These are phyloP conservation scores for Prunus dulcis DNA, from an alignment of 306 rosid species.

Conservation along the genomic window DNA sequence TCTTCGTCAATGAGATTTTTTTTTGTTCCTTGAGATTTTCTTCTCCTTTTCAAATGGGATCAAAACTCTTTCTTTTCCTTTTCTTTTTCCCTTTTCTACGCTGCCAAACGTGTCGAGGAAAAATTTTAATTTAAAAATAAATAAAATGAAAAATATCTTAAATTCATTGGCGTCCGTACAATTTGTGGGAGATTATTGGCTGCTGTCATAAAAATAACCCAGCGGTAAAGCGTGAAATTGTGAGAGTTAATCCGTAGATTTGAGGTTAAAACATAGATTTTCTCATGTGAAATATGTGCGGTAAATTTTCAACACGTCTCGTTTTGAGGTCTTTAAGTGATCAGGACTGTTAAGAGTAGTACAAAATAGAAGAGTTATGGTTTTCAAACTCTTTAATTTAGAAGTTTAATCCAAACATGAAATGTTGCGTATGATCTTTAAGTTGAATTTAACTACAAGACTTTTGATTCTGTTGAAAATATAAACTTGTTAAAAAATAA, in stretches of 20 bases:
- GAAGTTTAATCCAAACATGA: no score
- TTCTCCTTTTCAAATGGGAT: constrained; percentile 32
- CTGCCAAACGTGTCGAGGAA: constrained; percentile 32
- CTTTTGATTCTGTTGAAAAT: no score
- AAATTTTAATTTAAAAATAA: background rate
- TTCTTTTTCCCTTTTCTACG: constrained; percentile 24
- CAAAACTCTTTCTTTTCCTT: constrained; percentile 18
- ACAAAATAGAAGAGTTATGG: no score
- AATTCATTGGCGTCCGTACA: constrained; percentile 6
- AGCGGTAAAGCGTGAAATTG: constrained; percentile 16
- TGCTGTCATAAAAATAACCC: constrained; percentile 21
- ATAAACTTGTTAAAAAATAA: no score
- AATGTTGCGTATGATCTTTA: no score
- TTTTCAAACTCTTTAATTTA: no score
- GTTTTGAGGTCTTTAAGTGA: no score
- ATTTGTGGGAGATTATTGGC: background rate
- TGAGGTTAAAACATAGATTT: background rate
- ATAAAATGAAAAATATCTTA: constrained; percentile 4
- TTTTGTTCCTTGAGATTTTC: constrained; percentile 17
- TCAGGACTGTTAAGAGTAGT: no score
- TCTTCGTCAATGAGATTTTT: constrained; percentile 25
- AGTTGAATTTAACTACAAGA: no score
- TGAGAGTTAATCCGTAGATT: background rate
- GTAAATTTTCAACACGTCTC: no score
- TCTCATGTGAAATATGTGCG: no score